Evolutionary conservation across 129 eudicot genomes (phyloP).

Genomic region (Sambucus nigra): DNA sequence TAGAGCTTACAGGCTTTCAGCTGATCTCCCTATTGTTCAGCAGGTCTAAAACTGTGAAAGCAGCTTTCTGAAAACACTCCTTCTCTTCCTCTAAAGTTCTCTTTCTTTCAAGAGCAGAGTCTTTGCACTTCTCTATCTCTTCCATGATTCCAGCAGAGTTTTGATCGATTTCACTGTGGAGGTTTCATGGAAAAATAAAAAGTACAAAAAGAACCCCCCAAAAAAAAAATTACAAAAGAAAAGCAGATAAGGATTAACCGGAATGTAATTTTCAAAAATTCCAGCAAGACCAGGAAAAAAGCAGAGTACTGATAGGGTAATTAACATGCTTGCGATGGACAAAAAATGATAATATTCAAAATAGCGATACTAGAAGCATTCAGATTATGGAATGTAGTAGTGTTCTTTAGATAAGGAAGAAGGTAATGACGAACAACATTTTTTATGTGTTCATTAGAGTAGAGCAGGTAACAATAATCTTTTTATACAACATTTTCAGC

Average conservation of each 20-base stretch:
- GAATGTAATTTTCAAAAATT: neutral
- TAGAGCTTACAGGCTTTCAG: constrained; percentile 15
- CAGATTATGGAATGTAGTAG: neutral
- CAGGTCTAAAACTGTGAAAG: constrained; percentile 71
- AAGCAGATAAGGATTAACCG: neutral
- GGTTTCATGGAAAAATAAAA: constrained; percentile 6
- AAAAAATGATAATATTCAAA: no score
- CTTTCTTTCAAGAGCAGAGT: constrained; percentile 54
- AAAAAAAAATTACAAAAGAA: neutral
- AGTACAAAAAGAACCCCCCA: constrained; percentile 2
- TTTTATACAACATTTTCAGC: neutral
- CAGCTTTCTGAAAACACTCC: constrained; percentile 76
- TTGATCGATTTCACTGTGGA: constrained; percentile 68
- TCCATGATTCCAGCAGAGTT: constrained; percentile 59
- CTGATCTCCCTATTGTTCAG: constrained; percentile 39
- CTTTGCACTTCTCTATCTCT: constrained; percentile 72
- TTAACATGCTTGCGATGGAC: neutral
- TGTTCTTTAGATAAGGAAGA: neutral
- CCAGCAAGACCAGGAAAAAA: constrained; percentile 2
- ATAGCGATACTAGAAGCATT: neutral
- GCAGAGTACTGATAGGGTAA: neutral
- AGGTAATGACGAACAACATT: neutral
- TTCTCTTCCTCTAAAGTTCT: constrained; percentile 55
- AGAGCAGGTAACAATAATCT: no score
- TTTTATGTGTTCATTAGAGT: neutral